Base-by-base conservation (phyloP, 257 asterid genomes). In the Solanum appendiculatum region DNA sequence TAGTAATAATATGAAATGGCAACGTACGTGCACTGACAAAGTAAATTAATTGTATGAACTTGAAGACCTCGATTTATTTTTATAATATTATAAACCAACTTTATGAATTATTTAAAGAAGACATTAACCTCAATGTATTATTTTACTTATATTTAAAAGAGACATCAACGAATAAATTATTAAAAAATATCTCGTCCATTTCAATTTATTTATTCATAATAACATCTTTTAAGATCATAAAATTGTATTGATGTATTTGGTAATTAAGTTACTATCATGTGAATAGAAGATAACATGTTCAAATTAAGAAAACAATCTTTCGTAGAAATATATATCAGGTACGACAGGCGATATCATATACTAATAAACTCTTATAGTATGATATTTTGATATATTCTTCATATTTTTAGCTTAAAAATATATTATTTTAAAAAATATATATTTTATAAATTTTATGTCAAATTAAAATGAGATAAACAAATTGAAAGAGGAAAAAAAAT, bases 401-500 rank as follows among this genome's bases (percentile, higher is more conserved):
- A n/a, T 63, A 63, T 11, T 2, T 63, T 25, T 63, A n/a, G 3
- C n/a, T n/a, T 56, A 56, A 23, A 6, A 56, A 0, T 7, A 21
- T 3, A 21, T 20, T 42, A 10, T 46, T 23, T 63, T 9, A 1
- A n/a, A 63, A 46, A 46, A 15, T 1, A 8, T 3, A 7, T 8
- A 3, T 63, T n/a, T 4, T 63, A 63, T 63, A 25, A 25, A n/a
- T 11, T 25, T 25, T 11, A 0, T 10, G 7, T 5, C 1, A n/a
- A 63, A 63, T 5, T n/a, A 63, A 64, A 64, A 64, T 64, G 1
- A 63, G 1, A 10, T 13, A 25, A 13, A 64, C 0, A 64, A 64
- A 25, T 64, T 5, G 0, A 64, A 63, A 63, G 0, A 0, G 1
- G 1, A n/a, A 0, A 23, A 63, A 25, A 23, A 63, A 25, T n/a